A percentile compares a stretch with the other conserved stretches of the same genome.
phyloP scores from a whole-genome alignment of 305 asterid species.

The Ilex paraguariensis region DNA sequence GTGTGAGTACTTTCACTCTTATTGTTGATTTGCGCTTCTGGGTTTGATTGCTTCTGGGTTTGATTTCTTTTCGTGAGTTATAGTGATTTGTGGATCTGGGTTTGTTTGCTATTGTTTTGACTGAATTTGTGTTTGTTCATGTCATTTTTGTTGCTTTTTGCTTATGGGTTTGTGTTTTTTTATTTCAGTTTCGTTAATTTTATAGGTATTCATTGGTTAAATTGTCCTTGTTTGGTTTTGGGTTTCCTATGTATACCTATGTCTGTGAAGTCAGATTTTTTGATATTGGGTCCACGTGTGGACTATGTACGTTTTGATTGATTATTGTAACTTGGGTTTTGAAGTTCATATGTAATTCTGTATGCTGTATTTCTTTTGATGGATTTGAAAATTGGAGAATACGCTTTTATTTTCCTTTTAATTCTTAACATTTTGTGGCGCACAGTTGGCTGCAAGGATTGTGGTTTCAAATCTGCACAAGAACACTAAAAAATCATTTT shows the following conservation, averaged over 20 bases:
- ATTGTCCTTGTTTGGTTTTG: too few species aligned
- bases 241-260: too few species aligned
- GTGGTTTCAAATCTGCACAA: slow-evolving; percentile 96
- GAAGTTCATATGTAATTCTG: too few species aligned
- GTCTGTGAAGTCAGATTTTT: too few species aligned
- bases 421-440: background rate
- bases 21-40: background rate
- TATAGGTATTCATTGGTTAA: too few species aligned
- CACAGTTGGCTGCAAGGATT: slow-evolving; percentile 98
- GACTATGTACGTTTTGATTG: too few species aligned
- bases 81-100: background rate
- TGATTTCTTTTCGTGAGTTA: background rate
- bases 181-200: too few species aligned
- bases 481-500: slow-evolving; percentile 89
- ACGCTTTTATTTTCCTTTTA: too few species aligned
- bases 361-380: too few species aligned
- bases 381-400: too few species aligned
- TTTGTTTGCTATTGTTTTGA: background rate
- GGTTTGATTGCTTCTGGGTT: background rate
- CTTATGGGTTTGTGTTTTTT: background rate
- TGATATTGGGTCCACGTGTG: too few species aligned
- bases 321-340: too few species aligned
- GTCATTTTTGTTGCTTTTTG: slow-evolving; percentile 1
- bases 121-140: background rate
- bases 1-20: slow-evolving; percentile 38